Evolutionary conservation across 139 green algal genomes (phyloP), one percentile per base, ranked within the genome.

Genomic region (Micractinium conductrix): DNA sequence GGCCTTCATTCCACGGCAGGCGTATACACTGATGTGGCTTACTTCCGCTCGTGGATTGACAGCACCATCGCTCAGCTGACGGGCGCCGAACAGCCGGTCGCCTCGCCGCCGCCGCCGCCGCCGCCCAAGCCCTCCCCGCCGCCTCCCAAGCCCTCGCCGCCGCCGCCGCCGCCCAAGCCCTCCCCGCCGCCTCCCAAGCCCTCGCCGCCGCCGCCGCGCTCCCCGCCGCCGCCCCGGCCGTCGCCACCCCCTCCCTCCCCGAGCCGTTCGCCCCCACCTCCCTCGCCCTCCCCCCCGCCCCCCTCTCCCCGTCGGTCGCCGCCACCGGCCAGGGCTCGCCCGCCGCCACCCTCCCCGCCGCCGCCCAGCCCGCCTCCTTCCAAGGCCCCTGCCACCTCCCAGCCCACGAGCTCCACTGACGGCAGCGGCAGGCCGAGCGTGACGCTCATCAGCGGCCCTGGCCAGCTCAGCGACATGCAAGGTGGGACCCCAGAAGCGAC

Each of bases 31-130:
- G 43, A 38, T 22, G 44, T 50, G 2, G 26, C 80, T 26, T 85
- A 60, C 53, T 79, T 68, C 50, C 50, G 72, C 37, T 22, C 37
- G 38, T 85, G 80, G 80, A 85, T 85, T 53, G 80, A 63, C 53
- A 28, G n/a, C n/a, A n/a, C n/a, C n/a, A n/a, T n/a, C n/a, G n/a
- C n/a, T n/a, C n/a, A n/a, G n/a, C n/a, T n/a, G n/a, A n/a, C n/a
- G n/a, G n/a, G n/a, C n/a, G n/a, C n/a, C n/a, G n/a, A n/a, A n/a
- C n/a, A n/a, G n/a, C n/a, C n/a, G n/a, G n/a, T n/a, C n/a, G n/a
- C n/a, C n/a, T n/a, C n/a, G n/a, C n/a, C n/a, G n/a, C n/a, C n/a
- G n/a, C n/a, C n/a, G n/a, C n/a, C n/a, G n/a, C n/a, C n/a, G n/a
- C n/a, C n/a, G n/a, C n/a, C n/a, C n/a, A n/a, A n/a, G n/a, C n/a